phyloP scores from a whole-genome alignment of 2,329 filamentous ascomycete species.

The Aspergillus fischeri region DNA sequence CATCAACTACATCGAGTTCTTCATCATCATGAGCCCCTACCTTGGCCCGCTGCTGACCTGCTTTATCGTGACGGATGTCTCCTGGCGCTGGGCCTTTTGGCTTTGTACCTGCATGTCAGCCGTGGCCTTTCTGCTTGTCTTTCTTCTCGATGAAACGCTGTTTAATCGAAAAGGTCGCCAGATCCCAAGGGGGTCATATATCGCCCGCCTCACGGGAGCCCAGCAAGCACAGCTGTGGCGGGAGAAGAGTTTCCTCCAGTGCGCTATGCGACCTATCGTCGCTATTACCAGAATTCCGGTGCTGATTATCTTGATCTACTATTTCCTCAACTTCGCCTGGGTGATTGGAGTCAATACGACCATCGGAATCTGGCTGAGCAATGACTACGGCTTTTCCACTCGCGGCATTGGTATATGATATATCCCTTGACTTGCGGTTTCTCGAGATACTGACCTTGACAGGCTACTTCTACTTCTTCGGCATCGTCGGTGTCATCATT shows the following conservation, averaged over 20 bases:
- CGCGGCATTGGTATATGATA: slow-evolving; percentile 42
- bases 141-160: slow-evolving; percentile 26
- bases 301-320: slow-evolving; percentile 26
- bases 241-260: slow-evolving; percentile 39
- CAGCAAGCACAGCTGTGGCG: slow-evolving; percentile 23
- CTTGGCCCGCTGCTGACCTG: slow-evolving; percentile 41
- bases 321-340: slow-evolving; percentile 38
- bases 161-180: slow-evolving; percentile 18
- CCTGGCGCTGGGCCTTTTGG: slow-evolving; percentile 32
- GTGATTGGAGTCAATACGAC: slow-evolving; percentile 55
- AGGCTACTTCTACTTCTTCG: slow-evolving; percentile 53
- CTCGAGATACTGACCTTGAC: not conserved
- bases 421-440: not conserved
- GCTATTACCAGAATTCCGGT: slow-evolving; percentile 35
- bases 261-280: slow-evolving; percentile 36
- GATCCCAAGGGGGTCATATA: slow-evolving; percentile 3
- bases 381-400: slow-evolving; percentile 47
- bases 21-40: slow-evolving; percentile 39
- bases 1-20: slow-evolving; percentile 37
- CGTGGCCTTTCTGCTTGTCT: slow-evolving; percentile 18
- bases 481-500: slow-evolving; percentile 49
- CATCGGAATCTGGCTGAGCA: slow-evolving; percentile 47
- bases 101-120: slow-evolving; percentile 17
- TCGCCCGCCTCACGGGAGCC: slow-evolving; percentile 19
- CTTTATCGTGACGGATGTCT: slow-evolving; percentile 46